Percentiles rank a stretch among this genome's conserved stretches.
phyloP scores from a whole-genome alignment of 2,329 filamentous ascomycete genomes.

The Graphiopsis chlorocephala region DNA sequence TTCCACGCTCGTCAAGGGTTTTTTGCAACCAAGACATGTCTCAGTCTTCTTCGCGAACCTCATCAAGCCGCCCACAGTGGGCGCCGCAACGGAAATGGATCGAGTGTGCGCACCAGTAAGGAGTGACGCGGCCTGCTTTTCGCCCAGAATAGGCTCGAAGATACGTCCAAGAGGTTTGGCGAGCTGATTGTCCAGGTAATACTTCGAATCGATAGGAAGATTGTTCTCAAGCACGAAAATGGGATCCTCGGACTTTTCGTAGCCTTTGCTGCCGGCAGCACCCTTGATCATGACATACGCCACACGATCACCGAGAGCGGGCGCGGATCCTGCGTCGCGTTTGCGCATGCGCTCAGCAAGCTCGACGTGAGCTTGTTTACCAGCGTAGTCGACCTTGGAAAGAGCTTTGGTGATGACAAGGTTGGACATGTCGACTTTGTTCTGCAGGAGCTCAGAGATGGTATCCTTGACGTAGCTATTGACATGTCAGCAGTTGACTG shows the following conservation, averaged over 20 bases:
- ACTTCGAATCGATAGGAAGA: slow-evolving; percentile 94
- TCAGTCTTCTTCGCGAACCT: slow-evolving; percentile 97
- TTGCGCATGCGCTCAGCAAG: slow-evolving; percentile 96
- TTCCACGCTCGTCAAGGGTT: slow-evolving; percentile 75
- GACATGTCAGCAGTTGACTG: slow-evolving; percentile 37
- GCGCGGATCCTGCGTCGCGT: slow-evolving; percentile 90
- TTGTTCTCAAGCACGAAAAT: slow-evolving; percentile 98
- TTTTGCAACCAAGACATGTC: slow-evolving; percentile 99
- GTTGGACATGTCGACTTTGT: slow-evolving; percentile 98
- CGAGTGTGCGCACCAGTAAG: slow-evolving; percentile 92
- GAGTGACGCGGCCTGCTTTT: slow-evolving; percentile 82
- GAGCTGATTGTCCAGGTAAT: slow-evolving; percentile 97
- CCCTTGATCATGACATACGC: slow-evolving; percentile 98
- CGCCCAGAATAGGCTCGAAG: slow-evolving; percentile 95
- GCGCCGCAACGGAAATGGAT: slow-evolving; percentile 88
- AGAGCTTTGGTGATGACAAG: slow-evolving; percentile 98
- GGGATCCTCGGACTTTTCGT: slow-evolving; percentile 94
- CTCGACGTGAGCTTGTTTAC: slow-evolving; percentile 94
- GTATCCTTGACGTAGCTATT: slow-evolving; percentile 89
- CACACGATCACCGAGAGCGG: slow-evolving; percentile 88
- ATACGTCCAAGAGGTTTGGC: slow-evolving; percentile 92
- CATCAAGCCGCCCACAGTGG: slow-evolving; percentile 90
- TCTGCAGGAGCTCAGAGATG: slow-evolving; percentile 91
- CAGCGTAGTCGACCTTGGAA: slow-evolving; percentile 82
- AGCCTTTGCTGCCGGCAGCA: slow-evolving; percentile 84